A percentile compares a stretch with the other conserved stretches of the same genome.
These are phyloP conservation scores for Farysia itapuensis DNA, from an alignment of 1,284 basidiomycete genomes.

Conservation along the genomic window DNA sequence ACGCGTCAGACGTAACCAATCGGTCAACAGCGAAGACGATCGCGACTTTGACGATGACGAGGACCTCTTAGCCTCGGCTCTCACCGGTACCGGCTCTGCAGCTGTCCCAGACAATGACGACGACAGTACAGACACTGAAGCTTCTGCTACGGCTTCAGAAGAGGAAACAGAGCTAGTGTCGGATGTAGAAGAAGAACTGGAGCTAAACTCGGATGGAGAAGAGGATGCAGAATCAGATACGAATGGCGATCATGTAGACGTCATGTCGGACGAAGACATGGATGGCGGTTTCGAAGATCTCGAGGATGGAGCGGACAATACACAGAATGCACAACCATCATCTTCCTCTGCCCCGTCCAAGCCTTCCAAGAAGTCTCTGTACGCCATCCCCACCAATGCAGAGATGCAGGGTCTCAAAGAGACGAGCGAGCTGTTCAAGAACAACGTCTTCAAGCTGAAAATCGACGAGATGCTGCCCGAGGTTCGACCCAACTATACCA, in stretches of 20 bases:
- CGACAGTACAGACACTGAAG: slow-evolving; percentile 38
- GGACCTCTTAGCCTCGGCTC: slow-evolving; percentile 35
- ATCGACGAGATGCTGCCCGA: slow-evolving; percentile 62
- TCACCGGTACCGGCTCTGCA: slow-evolving; percentile 27
- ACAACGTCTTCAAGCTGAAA: slow-evolving; percentile 81
- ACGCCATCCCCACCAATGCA: slow-evolving; percentile 64
- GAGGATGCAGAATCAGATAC: slow-evolving; percentile 21
- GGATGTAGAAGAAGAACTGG: slow-evolving; percentile 30
- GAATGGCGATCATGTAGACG: slow-evolving; percentile 20
- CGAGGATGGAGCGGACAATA: slow-evolving; percentile 27
- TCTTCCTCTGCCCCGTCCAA: slow-evolving; percentile 5
- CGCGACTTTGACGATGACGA: slow-evolving; percentile 54
- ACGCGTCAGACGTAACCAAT: too few relatives aligned
- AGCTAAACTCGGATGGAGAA: neutral
- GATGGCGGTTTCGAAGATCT: slow-evolving; percentile 56
- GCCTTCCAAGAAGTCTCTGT: slow-evolving; percentile 53
- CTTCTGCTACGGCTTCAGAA: slow-evolving; percentile 8
- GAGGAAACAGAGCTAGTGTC: slow-evolving; percentile 12
- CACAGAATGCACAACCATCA: slow-evolving; percentile 2
- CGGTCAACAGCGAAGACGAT: slow-evolving; percentile 37
- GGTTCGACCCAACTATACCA: slow-evolving; percentile 38
- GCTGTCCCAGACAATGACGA: slow-evolving; percentile 41
- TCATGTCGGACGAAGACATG: slow-evolving; percentile 55
- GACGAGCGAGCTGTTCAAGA: slow-evolving; percentile 76
- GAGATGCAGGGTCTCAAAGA: slow-evolving; percentile 77